These are phyloP conservation scores for Asterophora parasitica DNA, from an alignment of 768 basidiomycete species.

Conservation along the genomic window DNA sequence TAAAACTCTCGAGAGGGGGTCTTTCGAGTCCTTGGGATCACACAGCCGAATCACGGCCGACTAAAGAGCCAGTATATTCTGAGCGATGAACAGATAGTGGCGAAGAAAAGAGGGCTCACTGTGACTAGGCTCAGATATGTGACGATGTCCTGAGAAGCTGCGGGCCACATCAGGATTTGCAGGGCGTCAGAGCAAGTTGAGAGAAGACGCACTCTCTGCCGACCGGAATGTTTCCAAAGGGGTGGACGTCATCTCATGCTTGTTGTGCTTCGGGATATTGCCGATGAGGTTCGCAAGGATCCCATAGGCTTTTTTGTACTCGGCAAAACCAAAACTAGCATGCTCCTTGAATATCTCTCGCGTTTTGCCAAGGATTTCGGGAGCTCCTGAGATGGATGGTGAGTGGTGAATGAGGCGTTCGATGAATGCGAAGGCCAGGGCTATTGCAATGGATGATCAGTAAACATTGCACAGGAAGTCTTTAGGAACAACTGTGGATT, in stretches of 20 bases:
- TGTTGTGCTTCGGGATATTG: conserved; percentile 33
- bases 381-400: conserved; percentile 42
- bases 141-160: conserved; percentile 68
- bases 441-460: conserved; percentile 35
- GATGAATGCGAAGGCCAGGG: conserved; percentile 78
- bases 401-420: conserved; percentile 53
- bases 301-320: conserved; percentile 75
- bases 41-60: conserved; percentile 70
- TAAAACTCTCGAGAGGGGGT: conserved; percentile 66
- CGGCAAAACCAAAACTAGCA: too few relatives aligned
- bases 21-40: conserved; percentile 35
- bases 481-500: background rate
- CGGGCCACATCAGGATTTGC: background rate
- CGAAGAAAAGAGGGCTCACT: conserved; percentile 21
- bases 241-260: conserved; percentile 22
- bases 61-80: conserved; percentile 12
- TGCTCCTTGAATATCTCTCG: too few relatives aligned
- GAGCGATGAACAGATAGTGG: background rate
- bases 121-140: conserved; percentile 80
- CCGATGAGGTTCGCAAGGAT: conserved; percentile 50
- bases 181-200: background rate
- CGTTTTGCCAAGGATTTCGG: conserved; percentile 50
- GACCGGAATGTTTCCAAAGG: conserved; percentile 53
- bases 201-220: conserved; percentile 35
- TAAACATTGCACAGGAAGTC: too few relatives aligned